phyloP scores from a whole-genome alignment of 352 stramenopile species.

The Phytophthora kernoviae region DNA sequence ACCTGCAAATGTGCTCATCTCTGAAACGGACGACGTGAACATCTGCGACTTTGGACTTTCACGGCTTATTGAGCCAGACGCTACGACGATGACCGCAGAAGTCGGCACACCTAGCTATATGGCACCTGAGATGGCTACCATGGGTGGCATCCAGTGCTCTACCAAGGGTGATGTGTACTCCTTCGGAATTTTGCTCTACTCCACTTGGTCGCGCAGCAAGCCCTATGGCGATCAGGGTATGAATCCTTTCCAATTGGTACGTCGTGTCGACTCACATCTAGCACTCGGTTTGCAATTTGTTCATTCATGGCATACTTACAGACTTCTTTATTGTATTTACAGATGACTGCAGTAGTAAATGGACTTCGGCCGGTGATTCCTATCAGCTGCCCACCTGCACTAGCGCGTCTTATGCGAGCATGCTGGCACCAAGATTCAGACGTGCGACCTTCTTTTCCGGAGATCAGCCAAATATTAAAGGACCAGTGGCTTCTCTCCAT shows the following conservation, averaged over 20 bases:
- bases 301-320: conserved; percentile 10
- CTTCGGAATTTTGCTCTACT: conserved; percentile 88
- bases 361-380: conserved; percentile 84
- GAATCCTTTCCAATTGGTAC: conserved; percentile 89
- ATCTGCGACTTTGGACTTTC: conserved; percentile 95
- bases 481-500: conserved; percentile 74
- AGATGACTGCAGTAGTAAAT: conserved; percentile 90
- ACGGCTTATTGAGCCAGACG: conserved; percentile 82
- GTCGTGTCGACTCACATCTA: conserved; percentile 18
- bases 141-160: conserved; percentile 87
- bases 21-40: conserved; percentile 91
- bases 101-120: conserved; percentile 91
- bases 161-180: conserved; percentile 90
- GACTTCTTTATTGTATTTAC: conserved; percentile 8
- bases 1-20: conserved; percentile 94
- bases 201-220: conserved; percentile 87
- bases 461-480: conserved; percentile 81
- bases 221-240: conserved; percentile 90
- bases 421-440: conserved; percentile 84
- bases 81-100: conserved; percentile 87
- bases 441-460: conserved; percentile 73
- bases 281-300: background rate
- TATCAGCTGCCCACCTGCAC: conserved; percentile 75
- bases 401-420: conserved; percentile 81
- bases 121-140: conserved; percentile 91